A percentile compares a stretch with the other conserved stretches of the same genome.
Evolutionary conservation across 345 rosid genomes (phyloP).

Genomic region (Psidium guajava): DNA sequence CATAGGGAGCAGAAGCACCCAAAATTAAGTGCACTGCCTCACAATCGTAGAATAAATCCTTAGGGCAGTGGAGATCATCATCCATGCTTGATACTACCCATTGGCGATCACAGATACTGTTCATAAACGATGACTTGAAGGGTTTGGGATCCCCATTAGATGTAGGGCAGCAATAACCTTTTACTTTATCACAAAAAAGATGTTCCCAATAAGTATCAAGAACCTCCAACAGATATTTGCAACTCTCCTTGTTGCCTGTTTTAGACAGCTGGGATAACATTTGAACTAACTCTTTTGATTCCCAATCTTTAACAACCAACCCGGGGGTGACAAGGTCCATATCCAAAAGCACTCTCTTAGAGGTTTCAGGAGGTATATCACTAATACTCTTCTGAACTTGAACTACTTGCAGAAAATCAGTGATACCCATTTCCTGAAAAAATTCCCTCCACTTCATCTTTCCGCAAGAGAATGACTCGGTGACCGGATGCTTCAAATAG

Average conservation of each 20-base stretch:
- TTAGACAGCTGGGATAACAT: constrained; percentile 38
- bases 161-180: constrained; percentile 23
- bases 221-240: constrained; percentile 61
- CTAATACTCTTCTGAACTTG: constrained; percentile 50
- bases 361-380: constrained; percentile 24
- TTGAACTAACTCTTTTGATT: constrained; percentile 58
- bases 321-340: constrained; percentile 21
- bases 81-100: constrained; percentile 85
- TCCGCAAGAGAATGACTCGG: constrained; percentile 27
- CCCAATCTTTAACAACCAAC: constrained; percentile 70
- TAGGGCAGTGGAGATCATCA: constrained; percentile 56
- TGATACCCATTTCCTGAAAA: constrained; percentile 70
- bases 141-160: constrained; percentile 21
- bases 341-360: constrained; percentile 16
- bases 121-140: constrained; percentile 62
- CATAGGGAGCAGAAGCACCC: constrained; percentile 77
- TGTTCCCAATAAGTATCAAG: constrained; percentile 76
- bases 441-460: constrained; percentile 76
- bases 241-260: constrained; percentile 33
- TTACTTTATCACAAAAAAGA: constrained; percentile 46
- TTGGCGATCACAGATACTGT: constrained; percentile 37
- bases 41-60: constrained; percentile 67
- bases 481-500: constrained; percentile 75
- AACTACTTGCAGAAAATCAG: constrained; percentile 77
- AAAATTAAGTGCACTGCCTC: constrained; percentile 68